Evolutionary conservation across 768 basidiomycete genomes (phyloP).

Genomic region (Pseudohyphozyma bogoriensis): DNA sequence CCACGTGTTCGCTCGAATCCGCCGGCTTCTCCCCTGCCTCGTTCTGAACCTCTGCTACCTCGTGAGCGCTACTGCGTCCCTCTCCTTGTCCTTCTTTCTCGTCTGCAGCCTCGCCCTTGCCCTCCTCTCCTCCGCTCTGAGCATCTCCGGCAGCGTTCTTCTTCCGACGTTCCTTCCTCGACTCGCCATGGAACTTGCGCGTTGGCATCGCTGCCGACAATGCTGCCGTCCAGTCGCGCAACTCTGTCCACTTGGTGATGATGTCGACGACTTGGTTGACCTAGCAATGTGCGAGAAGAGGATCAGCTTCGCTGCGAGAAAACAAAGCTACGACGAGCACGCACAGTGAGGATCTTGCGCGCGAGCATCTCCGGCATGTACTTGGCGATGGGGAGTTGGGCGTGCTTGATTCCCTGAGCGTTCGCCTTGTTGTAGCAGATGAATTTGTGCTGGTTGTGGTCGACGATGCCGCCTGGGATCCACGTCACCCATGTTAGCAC

Average conservation of each 20-base stretch:
- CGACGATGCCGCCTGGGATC: conserved; percentile 84
- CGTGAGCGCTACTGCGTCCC: not conserved
- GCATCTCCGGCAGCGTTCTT: not conserved
- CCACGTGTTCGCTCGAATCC: not conserved
- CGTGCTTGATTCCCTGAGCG: conserved; percentile 62
- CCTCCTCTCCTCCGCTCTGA: not conserved
- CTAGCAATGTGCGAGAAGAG: not conserved
- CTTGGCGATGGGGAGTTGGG: conserved; percentile 86
- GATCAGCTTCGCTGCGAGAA: not conserved
- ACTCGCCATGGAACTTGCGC: conserved; percentile 60
- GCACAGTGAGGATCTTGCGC: conserved; percentile 77
- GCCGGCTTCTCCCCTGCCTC: not conserved
- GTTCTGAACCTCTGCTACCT: not conserved
- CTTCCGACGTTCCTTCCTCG: not conserved
- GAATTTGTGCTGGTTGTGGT: conserved; percentile 70
- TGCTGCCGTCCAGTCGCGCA: conserved; percentile 65
- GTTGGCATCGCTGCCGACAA: conserved; percentile 82
- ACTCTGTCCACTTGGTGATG: conserved; percentile 77
- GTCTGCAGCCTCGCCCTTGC: not conserved
- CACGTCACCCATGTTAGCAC: too few species aligned
- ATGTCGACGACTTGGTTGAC: conserved; percentile 70
- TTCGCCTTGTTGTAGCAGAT: conserved; percentile 81
- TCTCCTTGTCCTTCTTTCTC: not conserved
- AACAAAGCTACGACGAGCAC: not conserved
- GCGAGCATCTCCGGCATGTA: conserved; percentile 74